Percentiles rank a stretch among this genome's conserved stretches.
Evolutionary conservation across 371 early-diverging fungal genomes (phyloP).

Genomic region (Mucor velutinosus): DNA sequence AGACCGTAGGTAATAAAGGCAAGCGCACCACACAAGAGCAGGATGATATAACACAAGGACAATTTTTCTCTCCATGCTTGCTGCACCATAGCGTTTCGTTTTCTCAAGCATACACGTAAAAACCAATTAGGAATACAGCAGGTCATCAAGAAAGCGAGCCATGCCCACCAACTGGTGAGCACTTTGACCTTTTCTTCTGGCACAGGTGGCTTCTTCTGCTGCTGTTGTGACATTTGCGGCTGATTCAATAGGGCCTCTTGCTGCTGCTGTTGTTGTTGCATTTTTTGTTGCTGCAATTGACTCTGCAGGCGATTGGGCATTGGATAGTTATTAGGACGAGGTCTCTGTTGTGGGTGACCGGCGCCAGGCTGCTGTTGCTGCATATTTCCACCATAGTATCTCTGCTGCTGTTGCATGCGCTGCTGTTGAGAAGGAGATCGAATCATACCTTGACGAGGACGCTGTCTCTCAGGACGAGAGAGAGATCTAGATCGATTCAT

Average conservation of each 20-base stretch:
- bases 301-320: conserved; percentile 50
- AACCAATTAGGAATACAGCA: conserved; percentile 61
- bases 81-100: conserved; percentile 48
- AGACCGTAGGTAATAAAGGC: conserved; percentile 71
- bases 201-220: conserved; percentile 30
- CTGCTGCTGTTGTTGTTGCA: conserved; percentile 35
- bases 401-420: conserved; percentile 15
- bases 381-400: not conserved
- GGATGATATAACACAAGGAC: conserved; percentile 71
- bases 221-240: conserved; percentile 28
- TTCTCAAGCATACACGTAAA: conserved; percentile 49
- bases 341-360: not conserved
- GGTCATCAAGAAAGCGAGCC: conserved; percentile 55
- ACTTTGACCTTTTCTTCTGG: conserved; percentile 50
- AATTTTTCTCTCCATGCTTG: conserved; percentile 78
- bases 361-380: not conserved
- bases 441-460: conserved; percentile 48
- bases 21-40: conserved; percentile 57
- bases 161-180: conserved; percentile 53
- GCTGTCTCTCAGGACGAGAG: conserved; percentile 50
- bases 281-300: conserved; percentile 51
- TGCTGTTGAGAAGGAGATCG: conserved; percentile 46
- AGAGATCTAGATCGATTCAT: conserved; percentile 42
- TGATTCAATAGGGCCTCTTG: conserved; percentile 25
- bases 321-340: conserved; percentile 30